A percentile compares a stretch with the other conserved stretches of the same genome.
Evolutionary conservation across 352 stramenopile genomes (phyloP).

Genomic region (Phytopythium chamaehyphon): DNA sequence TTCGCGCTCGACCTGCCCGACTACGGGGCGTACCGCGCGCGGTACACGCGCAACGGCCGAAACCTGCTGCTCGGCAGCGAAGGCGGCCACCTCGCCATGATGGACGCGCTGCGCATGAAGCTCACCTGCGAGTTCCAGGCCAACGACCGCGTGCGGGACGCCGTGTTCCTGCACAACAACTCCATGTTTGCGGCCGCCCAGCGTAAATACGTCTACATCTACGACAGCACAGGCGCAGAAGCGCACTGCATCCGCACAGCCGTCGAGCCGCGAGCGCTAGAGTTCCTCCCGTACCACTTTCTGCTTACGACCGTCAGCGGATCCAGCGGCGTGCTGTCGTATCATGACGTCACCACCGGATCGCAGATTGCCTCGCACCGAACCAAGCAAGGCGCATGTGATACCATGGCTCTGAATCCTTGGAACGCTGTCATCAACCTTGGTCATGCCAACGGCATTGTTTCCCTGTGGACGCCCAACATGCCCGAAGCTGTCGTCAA

Average conservation of each 20-base stretch:
- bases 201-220: constrained; percentile 98
- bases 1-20: constrained; percentile 93
- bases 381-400: constrained; percentile 91
- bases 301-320: constrained; percentile 95
- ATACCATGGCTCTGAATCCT: constrained; percentile 94
- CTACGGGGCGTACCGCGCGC: constrained; percentile 92
- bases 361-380: constrained; percentile 89
- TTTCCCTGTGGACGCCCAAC: constrained; percentile 98
- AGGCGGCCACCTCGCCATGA: constrained; percentile 93
- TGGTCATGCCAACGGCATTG: constrained; percentile 96
- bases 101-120: constrained; percentile 92
- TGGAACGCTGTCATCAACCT: constrained; percentile 96
- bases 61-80: constrained; percentile 92
- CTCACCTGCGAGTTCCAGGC: constrained; percentile 93
- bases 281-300: constrained; percentile 99
- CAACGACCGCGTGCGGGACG: constrained; percentile 93
- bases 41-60: constrained; percentile 95
- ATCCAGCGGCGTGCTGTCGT: constrained; percentile 84
- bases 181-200: constrained; percentile 96
- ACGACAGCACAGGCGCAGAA: constrained; percentile 96
- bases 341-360: constrained; percentile 96
- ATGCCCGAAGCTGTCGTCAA: constrained; percentile 94
- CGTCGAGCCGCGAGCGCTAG: constrained; percentile 88
- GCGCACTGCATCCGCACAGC: constrained; percentile 95
- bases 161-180: constrained; percentile 97